These are phyloP conservation scores for Boletus chippewaensis DNA, from an alignment of 1,284 basidiomycete species.

Conservation along the genomic window DNA sequence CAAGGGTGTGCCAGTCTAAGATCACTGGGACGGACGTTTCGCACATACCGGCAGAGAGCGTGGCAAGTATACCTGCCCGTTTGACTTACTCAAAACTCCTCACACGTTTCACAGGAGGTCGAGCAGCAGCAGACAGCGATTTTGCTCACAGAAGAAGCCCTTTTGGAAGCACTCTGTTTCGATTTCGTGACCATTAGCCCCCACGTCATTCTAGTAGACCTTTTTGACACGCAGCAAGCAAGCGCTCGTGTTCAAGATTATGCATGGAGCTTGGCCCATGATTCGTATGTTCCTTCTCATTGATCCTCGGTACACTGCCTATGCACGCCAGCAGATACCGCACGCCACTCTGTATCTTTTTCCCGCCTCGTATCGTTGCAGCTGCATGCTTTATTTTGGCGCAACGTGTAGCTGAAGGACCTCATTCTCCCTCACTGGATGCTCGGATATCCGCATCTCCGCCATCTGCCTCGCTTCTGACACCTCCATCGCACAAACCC, in stretches of 20 bases:
- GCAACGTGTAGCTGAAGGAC: slow-evolving; percentile 62
- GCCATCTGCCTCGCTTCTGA: slow-evolving; percentile 60
- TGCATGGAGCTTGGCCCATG: slow-evolving; percentile 77
- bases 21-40: slow-evolving; percentile 48
- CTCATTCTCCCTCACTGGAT: slow-evolving; percentile 64
- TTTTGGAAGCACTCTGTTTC: slow-evolving; percentile 87
- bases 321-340: slow-evolving; percentile 48
- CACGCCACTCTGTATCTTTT: slow-evolving; percentile 68
- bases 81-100: slow-evolving; percentile 8
- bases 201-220: slow-evolving; percentile 66
- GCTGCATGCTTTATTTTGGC: slow-evolving; percentile 69
- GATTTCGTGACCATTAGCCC: slow-evolving; percentile 84
- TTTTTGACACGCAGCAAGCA: slow-evolving; percentile 51
- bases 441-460: slow-evolving; percentile 57
- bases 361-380: slow-evolving; percentile 60
- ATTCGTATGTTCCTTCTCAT: slow-evolving; percentile 54
- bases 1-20: slow-evolving; percentile 71
- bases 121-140: slow-evolving; percentile 70
- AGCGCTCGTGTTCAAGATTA: slow-evolving; percentile 54
- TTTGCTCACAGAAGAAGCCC: slow-evolving; percentile 72
- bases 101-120: slow-evolving; percentile 48
- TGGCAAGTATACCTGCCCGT: slow-evolving; percentile 37
- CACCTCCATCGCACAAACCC: slow-evolving; percentile 68
- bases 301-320: slow-evolving; percentile 2
- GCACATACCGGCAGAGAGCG: slow-evolving; percentile 54